These are phyloP conservation scores for Cyclostephanos tholiformis DNA, from an alignment of 108 stramenopile genomes.

Conservation along the genomic window DNA sequence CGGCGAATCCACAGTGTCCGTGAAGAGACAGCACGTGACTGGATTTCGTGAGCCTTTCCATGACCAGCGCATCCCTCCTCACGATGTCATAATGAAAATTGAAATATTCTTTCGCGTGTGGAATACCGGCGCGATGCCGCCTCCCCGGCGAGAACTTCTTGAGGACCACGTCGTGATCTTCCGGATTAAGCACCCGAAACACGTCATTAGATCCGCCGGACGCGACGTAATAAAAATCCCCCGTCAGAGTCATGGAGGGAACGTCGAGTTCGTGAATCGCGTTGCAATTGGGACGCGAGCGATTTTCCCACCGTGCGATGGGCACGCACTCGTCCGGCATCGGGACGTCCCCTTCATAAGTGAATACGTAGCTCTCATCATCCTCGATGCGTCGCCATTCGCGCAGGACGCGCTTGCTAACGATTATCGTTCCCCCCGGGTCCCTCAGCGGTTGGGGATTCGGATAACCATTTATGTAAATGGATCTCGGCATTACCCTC, in stretches of 20 bases:
- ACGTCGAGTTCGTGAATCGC: constrained; percentile 19
- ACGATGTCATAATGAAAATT: constrained; percentile 21
- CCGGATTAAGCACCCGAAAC: constrained; percentile 8
- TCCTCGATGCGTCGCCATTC: constrained; percentile 4
- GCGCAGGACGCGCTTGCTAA: background rate
- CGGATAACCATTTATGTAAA: background rate
- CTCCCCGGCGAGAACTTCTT: constrained; percentile 20
- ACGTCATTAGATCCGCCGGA: constrained; percentile 33
- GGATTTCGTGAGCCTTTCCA: constrained; percentile 20
- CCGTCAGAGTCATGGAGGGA: constrained; percentile 3
- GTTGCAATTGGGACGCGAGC: constrained; percentile 25
- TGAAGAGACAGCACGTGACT: constrained; percentile 14
- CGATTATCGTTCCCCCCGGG: background rate
- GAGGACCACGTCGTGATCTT: constrained; percentile 8
- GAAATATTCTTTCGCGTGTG: constrained; percentile 16
- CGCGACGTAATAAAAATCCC: constrained; percentile 16
- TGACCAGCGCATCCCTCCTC: constrained; percentile 22
- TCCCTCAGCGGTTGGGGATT: background rate
- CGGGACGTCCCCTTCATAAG: background rate
- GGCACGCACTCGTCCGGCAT: constrained; percentile 13
- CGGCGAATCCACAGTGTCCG: constrained; percentile 23
- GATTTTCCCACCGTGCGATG: constrained; percentile 20
- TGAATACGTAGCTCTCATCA: background rate
- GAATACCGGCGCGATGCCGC: constrained; percentile 7
- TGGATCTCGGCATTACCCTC: background rate